These are phyloP conservation scores for Rosa persica DNA, from an alignment of 306 rosid genomes.

Conservation along the genomic window DNA sequence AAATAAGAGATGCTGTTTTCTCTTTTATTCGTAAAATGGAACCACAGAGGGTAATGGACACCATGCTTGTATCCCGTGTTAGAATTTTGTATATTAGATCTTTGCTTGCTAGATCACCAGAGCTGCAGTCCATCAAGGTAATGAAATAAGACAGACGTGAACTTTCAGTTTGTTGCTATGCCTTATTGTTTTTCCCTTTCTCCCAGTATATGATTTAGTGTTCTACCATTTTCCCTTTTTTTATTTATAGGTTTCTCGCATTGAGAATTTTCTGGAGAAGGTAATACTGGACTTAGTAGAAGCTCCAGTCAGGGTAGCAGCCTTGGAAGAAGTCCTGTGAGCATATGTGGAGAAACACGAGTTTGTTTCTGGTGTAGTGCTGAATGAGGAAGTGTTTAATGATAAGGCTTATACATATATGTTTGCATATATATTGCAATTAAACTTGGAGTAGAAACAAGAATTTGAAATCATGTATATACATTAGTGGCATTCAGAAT, in stretches of 20 bases:
- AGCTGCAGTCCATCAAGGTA: constrained; percentile 97
- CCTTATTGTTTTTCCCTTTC: background rate
- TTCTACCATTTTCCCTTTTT: constrained; percentile 26
- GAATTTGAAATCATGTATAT: constrained; percentile 1
- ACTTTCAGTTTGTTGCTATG: constrained; percentile 13
- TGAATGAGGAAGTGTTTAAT: constrained; percentile 92
- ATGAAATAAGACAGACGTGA: constrained; percentile 11
- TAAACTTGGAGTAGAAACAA: constrained; percentile 16
- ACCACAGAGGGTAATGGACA: constrained; percentile 95
- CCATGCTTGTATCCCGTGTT: constrained; percentile 98
- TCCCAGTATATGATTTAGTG: background rate
- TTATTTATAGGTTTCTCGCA: constrained; percentile 66
- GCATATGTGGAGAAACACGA: constrained; percentile 80
- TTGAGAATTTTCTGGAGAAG: constrained; percentile 90
- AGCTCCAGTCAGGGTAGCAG: constrained; percentile 85
- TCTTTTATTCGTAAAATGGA: constrained; percentile 92
- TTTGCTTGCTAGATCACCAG: constrained; percentile 92
- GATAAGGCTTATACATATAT: constrained; percentile 59
- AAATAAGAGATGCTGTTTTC: constrained; percentile 92
- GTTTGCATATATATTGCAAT: constrained; percentile 8
- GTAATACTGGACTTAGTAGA: too few species aligned
- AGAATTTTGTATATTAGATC: constrained; percentile 93
- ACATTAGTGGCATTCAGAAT: background rate
- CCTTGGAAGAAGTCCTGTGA: constrained; percentile 90
- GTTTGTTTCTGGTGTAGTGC: constrained; percentile 94